These are phyloP conservation scores for Asterophora parasitica DNA, from an alignment of 768 basidiomycete genomes.

Conservation along the genomic window DNA sequence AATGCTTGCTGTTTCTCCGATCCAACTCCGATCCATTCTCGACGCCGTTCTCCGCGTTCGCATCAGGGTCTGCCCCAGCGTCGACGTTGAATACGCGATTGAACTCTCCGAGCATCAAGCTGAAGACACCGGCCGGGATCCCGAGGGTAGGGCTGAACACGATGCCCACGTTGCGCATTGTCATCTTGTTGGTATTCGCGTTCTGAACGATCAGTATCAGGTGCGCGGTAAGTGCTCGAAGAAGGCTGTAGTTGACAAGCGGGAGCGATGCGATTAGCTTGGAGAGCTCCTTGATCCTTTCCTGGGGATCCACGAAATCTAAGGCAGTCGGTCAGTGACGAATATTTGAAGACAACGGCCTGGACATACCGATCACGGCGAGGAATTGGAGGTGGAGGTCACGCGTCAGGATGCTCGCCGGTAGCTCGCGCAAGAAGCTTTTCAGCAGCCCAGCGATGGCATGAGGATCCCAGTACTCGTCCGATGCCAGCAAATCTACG, in stretches of 20 bases:
- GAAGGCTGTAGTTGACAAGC: slow-evolving; percentile 86
- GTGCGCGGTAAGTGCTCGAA: slow-evolving; percentile 92
- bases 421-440: slow-evolving; percentile 88
- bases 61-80: slow-evolving; percentile 32
- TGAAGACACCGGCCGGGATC: slow-evolving; percentile 97
- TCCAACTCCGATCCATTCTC: slow-evolving; percentile 33
- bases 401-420: slow-evolving; percentile 86
- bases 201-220: slow-evolving; percentile 94
- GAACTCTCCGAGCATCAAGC: slow-evolving; percentile 90
- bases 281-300: slow-evolving; percentile 83
- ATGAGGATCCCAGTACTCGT: slow-evolving; percentile 97
- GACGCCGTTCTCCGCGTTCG: slow-evolving; percentile 19
- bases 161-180: slow-evolving; percentile 96
- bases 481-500: slow-evolving; percentile 78
- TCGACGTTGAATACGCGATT: slow-evolving; percentile 89
- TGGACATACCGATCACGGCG: slow-evolving; percentile 81
- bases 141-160: slow-evolving; percentile 97
- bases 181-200: slow-evolving; percentile 92
- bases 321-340: slow-evolving; percentile 7
- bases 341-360: slow-evolving; percentile 2
- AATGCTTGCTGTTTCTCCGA: slow-evolving; percentile 79
- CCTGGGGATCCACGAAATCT: slow-evolving; percentile 89
- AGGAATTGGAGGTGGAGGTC: slow-evolving; percentile 91
- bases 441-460: slow-evolving; percentile 95
- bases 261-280: slow-evolving; percentile 84